A percentile compares a stretch with the other conserved stretches of the same genome.
Conservation (phyloP, 495 filamentous ascomycete species). For the Penicillium roqueforti region DNA sequence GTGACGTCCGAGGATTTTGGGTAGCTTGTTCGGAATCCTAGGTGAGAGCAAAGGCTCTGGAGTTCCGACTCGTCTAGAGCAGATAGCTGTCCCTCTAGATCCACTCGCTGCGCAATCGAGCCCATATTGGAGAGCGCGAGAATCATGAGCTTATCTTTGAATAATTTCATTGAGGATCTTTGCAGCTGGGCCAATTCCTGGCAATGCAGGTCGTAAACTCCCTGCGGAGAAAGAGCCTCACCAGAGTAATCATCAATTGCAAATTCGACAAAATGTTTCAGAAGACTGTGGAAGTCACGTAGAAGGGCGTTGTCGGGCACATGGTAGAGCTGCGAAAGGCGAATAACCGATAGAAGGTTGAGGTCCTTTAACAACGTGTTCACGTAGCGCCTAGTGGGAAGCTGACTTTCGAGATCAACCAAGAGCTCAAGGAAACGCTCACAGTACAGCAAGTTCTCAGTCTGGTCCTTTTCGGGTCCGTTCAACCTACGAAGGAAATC, state of each 20-base stretch:
- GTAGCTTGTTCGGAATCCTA: constrained; percentile 79
- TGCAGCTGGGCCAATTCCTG: constrained; percentile 73
- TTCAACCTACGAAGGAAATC: constrained; percentile 78
- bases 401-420: constrained; percentile 85
- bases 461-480: constrained; percentile 41
- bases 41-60: constrained; percentile 57
- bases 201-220: constrained; percentile 78
- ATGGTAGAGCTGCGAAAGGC: constrained; percentile 72
- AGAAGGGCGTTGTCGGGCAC: constrained; percentile 70
- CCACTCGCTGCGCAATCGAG: constrained; percentile 71
- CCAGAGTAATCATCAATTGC: constrained; percentile 90
- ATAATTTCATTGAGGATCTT: constrained; percentile 72
- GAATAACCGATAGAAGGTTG: constrained; percentile 78
- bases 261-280: constrained; percentile 83
- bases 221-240: constrained; percentile 61
- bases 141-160: constrained; percentile 85
- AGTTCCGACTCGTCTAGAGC: constrained; percentile 71
- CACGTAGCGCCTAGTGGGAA: constrained; percentile 90
- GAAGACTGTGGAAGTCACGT: constrained; percentile 72
- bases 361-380: constrained; percentile 89
- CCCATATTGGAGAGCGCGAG: constrained; percentile 90
- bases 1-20: constrained; percentile 62
- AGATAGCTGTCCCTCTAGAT: constrained; percentile 73
- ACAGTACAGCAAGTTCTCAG: constrained; percentile 75
- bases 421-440: constrained; percentile 90